These are phyloP conservation scores for Gremmenia infestans DNA, from an alignment of 2,329 filamentous ascomycete genomes.

Conservation along the genomic window DNA sequence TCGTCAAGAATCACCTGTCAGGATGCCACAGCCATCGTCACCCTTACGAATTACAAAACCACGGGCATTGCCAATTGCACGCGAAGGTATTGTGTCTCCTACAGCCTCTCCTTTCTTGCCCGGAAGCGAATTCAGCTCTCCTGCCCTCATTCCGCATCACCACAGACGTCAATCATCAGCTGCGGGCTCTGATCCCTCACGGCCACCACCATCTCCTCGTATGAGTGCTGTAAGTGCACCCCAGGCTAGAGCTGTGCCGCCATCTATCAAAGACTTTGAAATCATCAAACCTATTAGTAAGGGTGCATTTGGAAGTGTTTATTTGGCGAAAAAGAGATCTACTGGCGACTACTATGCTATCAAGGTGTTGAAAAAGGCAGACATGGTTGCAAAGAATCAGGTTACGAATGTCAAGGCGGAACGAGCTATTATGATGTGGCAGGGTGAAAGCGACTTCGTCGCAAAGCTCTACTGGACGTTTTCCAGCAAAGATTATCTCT, in stretches of 20 bases:
- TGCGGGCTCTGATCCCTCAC: slow-evolving; percentile 64
- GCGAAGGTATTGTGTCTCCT: slow-evolving; percentile 72
- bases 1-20: slow-evolving; percentile 83
- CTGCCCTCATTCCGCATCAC: slow-evolving; percentile 59
- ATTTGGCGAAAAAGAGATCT: slow-evolving; percentile 96
- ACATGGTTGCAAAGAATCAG: slow-evolving; percentile 99
- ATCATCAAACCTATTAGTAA: slow-evolving; percentile 99
- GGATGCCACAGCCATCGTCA: slow-evolving; percentile 70
- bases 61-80: slow-evolving; percentile 52
- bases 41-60: slow-evolving; percentile 83
- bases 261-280: slow-evolving; percentile 98
- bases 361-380: slow-evolving; percentile 98
- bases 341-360: slow-evolving; percentile 98
- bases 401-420: slow-evolving; percentile 99
- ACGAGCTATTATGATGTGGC: slow-evolving; percentile 99
- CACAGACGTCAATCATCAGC: slow-evolving; percentile 90
- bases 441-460: slow-evolving; percentile 97
- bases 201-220: slow-evolving; percentile 75
- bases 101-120: slow-evolving; percentile 85
- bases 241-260: slow-evolving; percentile 81
- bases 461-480: slow-evolving; percentile 99
- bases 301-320: slow-evolving; percentile 96
- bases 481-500: slow-evolving; percentile 97
- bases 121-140: slow-evolving; percentile 75
- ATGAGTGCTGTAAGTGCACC: slow-evolving; percentile 70